These are phyloP conservation scores for Lodderomyces margitis DNA, from an alignment of 1,139 yeast species.

Conservation along the genomic window DNA sequence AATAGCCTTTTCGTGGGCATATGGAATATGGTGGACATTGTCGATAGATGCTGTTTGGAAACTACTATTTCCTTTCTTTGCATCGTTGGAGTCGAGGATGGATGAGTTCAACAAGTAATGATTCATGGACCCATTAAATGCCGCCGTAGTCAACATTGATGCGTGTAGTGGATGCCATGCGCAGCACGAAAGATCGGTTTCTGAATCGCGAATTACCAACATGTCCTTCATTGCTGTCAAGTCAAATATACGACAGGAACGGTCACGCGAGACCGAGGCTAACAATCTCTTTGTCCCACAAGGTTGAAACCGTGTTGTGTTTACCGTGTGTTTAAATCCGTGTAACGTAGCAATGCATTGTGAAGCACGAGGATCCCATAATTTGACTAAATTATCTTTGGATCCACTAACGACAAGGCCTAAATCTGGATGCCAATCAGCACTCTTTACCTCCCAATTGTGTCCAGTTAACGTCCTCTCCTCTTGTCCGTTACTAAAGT, in stretches of 20 bases:
- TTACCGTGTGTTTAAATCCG: conserved; percentile 91
- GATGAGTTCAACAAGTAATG: conserved; percentile 70
- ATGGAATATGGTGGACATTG: conserved; percentile 70
- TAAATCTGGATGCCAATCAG: conserved; percentile 93
- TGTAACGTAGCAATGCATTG: conserved; percentile 76
- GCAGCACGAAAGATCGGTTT: conserved; percentile 79
- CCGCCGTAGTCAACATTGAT: conserved; percentile 77
- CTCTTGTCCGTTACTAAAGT: conserved; percentile 84
- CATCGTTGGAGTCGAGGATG: conserved; percentile 27
- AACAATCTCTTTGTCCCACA: conserved; percentile 64
- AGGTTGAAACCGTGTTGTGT: conserved; percentile 79
- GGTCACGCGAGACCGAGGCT: conserved; percentile 87
- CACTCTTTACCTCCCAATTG: conserved; percentile 97
- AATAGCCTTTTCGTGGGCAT: conserved; percentile 92
- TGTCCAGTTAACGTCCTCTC: conserved; percentile 84
- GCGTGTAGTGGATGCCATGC: conserved; percentile 94
- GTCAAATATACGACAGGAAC: conserved; percentile 85
- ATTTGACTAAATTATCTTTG: conserved; percentile 85
- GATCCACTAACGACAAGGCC: conserved; percentile 88
- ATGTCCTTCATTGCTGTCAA: conserved; percentile 80
- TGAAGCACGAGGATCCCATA: conserved; percentile 92
- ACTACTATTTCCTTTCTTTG: conserved; percentile 8
- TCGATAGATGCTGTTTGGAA: conserved; percentile 24
- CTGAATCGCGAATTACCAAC: conserved; percentile 71
- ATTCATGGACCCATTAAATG: conserved; percentile 82